Evolutionary conservation across 169 alveolate species (phyloP), one percentile per base, ranked within the genome.

Genomic region (Theileria annulata): DNA sequence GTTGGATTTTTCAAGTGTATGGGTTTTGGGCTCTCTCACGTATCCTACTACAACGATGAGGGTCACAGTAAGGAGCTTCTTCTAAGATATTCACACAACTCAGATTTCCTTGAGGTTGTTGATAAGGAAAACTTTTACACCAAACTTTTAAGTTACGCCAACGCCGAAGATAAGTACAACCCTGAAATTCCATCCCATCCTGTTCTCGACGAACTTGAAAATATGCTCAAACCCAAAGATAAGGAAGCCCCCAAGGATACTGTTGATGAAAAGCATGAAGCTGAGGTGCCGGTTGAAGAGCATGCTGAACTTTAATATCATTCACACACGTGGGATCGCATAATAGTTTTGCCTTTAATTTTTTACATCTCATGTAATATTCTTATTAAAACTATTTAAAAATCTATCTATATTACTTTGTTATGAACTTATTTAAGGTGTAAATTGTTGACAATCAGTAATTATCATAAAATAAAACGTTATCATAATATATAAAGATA

Each of bases 1-100:
- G 73, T 64, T 3, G 73, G 49, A 42, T 64, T 64, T 49, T 64
- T 35, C 62, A 64, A 25, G 33, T 64, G 73, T 10, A 64, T 64
- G 73, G 73, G 73, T 8, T 35, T 64, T 8, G 73, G 73, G 2
- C 73, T 64, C 15, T 31, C 73, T 35, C 73, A 64, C 56, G 73
- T 64, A 4, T 35, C 73, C 3, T 64, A 35, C 33, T 64, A 12
- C 73, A 42, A 31, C 56, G 9, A 10, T 21, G 23, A 35, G 1
- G 56, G 56, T 42, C 56, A 64, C 42, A 64, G 1, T 25, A 64
- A 42, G 56, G 56, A 64, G 35, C 59, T 64, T 37, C 73, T 64
- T 42, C 33, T 64, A 25, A 49, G 73, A 64, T 64, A 64, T 49
- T 64, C 73, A n/a, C 73, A 64, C 13, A 25, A 49, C 73, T 1